phyloP scores from a whole-genome alignment of 1,139 yeast genomes.

The Suhomyces bolitotheri region DNA sequence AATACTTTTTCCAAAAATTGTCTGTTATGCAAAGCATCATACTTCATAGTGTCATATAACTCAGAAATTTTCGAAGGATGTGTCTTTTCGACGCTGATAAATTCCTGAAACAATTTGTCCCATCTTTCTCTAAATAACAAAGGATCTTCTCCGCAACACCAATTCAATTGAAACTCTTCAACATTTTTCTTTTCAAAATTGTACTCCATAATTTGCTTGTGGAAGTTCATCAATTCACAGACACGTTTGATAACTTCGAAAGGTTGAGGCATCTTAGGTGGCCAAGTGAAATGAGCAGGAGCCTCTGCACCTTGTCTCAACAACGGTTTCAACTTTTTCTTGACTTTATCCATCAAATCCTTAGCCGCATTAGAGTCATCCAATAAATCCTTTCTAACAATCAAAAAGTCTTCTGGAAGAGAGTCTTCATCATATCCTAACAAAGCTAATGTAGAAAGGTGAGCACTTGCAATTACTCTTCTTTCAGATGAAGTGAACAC shows the following conservation, averaged over 20 bases:
- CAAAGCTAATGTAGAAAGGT: conserved; percentile 79
- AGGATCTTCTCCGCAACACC: conserved; percentile 99
- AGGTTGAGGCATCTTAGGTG: conserved; percentile 97
- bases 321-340: conserved; percentile 91
- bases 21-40: conserved; percentile 94
- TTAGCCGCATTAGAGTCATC: conserved; percentile 99
- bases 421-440: conserved; percentile 64
- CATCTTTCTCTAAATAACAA: conserved; percentile 88
- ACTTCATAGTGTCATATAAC: conserved; percentile 96
- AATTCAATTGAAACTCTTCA: conserved; percentile 65
- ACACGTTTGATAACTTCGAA: conserved; percentile 90
- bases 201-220: conserved; percentile 78
- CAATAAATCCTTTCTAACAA: conserved; percentile 83
- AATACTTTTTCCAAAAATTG: conserved; percentile 83
- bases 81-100: conserved; percentile 89
- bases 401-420: conserved; percentile 76
- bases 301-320: conserved; percentile 95
- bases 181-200: conserved; percentile 74
- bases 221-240: conserved; percentile 93
- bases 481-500: conserved; percentile 93
- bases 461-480: conserved; percentile 91
- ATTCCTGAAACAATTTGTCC: conserved; percentile 95
- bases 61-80: conserved; percentile 98
- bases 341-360: conserved; percentile 95
- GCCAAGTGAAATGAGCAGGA: conserved; percentile 99